These are phyloP conservation scores for Paecilomyces fulvus DNA, from an alignment of 2,329 filamentous ascomycete genomes.

Conservation along the genomic window DNA sequence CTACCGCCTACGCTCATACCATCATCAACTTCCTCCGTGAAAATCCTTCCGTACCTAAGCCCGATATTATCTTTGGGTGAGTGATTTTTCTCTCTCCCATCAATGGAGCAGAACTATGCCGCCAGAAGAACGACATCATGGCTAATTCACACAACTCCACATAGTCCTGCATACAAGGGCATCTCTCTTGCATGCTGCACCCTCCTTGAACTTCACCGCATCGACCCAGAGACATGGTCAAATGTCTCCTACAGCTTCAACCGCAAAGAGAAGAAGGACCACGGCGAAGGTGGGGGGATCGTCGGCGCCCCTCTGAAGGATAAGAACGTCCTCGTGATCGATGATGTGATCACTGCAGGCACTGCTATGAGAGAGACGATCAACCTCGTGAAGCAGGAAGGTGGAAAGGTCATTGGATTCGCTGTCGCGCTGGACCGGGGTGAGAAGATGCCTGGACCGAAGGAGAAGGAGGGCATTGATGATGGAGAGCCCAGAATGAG, in stretches of 20 bases:
- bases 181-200: neutral
- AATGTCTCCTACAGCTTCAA: neutral
- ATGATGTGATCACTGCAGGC: neutral
- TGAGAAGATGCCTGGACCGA: conserved; percentile 39
- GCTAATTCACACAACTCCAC: neutral
- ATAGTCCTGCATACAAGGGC: neutral
- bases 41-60: neutral
- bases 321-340: neutral
- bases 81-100: neutral
- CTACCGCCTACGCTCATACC: neutral
- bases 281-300: conserved; percentile 1
- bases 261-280: neutral
- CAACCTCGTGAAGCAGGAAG: neutral
- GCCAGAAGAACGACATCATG: neutral
- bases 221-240: neutral
- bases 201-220: neutral
- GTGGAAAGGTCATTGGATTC: neutral
- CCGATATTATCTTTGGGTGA: neutral
- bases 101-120: no score
- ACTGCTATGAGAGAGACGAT: neutral
- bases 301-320: neutral
- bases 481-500: conserved; percentile 60
- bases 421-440: neutral
- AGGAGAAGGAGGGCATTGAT: conserved; percentile 53
- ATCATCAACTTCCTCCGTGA: neutral